phyloP scores from a whole-genome alignment of 805 yeast species.

The Teunomyces barrocoloradensis region DNA sequence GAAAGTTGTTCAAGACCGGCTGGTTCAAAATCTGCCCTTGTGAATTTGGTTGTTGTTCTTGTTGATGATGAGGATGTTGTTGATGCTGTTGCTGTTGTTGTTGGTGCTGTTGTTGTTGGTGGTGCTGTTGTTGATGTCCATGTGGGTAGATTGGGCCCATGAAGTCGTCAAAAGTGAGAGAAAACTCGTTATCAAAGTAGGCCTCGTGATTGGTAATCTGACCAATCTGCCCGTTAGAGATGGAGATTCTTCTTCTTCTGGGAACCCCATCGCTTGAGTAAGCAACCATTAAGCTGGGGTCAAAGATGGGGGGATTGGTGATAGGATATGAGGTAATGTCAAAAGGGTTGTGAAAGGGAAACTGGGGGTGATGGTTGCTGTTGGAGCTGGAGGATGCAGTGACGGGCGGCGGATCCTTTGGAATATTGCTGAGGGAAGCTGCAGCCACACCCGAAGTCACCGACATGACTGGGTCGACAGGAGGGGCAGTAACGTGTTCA shows the following conservation, averaged over 20 bases:
- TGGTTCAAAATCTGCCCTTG: constrained; percentile 3
- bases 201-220: constrained; percentile 57
- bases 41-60: constrained; percentile 6
- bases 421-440: not conserved
- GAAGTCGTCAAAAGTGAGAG: constrained; percentile 18
- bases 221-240: constrained; percentile 82
- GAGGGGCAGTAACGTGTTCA: not conserved
- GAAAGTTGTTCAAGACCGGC: not conserved
- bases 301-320: constrained; percentile 48
- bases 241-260: constrained; percentile 67
- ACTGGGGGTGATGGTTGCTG: not conserved
- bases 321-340: constrained; percentile 40
- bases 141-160: constrained; percentile 3
- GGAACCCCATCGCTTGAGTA: constrained; percentile 29
- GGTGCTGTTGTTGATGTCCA: constrained; percentile 4
- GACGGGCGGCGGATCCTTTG: not conserved
- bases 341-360: constrained; percentile 36
- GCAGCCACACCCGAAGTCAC: not conserved
- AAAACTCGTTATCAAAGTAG: constrained; percentile 24
- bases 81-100: constrained; percentile 4
- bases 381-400: not conserved
- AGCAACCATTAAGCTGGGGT: constrained; percentile 39
- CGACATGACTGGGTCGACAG: not conserved
- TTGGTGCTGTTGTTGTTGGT: constrained; percentile 1
- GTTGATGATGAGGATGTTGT: constrained; percentile 12